Percentiles rank a stretch among this genome's conserved stretches.
These are phyloP conservation scores for Aspergillus sp. DNA, from an alignment of 2,329 filamentous ascomycete species.

Conservation along the genomic window DNA sequence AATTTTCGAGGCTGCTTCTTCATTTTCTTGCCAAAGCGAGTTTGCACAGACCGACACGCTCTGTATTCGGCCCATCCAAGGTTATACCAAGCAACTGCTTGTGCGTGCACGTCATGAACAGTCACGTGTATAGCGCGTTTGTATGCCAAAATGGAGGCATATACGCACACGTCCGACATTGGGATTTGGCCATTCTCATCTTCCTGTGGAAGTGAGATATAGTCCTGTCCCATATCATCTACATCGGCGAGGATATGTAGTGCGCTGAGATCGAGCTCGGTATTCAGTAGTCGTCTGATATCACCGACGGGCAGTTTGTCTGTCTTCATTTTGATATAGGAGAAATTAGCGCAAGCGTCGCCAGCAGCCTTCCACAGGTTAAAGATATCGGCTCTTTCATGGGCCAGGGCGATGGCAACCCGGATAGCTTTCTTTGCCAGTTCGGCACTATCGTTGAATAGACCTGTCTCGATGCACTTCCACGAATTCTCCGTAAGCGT, in stretches of 20 bases:
- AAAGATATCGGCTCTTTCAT: constrained; percentile 62
- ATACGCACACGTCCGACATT: constrained; percentile 49
- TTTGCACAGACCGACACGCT: constrained; percentile 58
- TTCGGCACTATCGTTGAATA: constrained; percentile 74
- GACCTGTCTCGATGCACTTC: constrained; percentile 67
- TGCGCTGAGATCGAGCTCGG: constrained; percentile 41
- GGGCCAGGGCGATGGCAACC: constrained; percentile 56
- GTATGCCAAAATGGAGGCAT: constrained; percentile 71
- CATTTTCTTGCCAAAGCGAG: constrained; percentile 27
- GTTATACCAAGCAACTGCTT: constrained; percentile 95
- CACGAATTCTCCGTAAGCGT: constrained; percentile 76
- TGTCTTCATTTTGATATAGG: constrained; percentile 62
- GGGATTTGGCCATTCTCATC: constrained; percentile 20
- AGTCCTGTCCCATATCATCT: constrained; percentile 52
- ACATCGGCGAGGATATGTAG: constrained; percentile 59
- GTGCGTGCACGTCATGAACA: constrained; percentile 68
- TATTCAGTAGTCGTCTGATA: constrained; percentile 52
- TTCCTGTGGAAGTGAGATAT: constrained; percentile 26
- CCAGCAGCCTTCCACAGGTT: constrained; percentile 93
- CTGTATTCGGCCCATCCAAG: constrained; percentile 88
- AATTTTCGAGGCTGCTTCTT: constrained; percentile 57
- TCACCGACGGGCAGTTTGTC: constrained; percentile 52
- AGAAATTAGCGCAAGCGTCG: constrained; percentile 80
- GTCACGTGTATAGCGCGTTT: constrained; percentile 75
- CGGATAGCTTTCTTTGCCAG: constrained; percentile 61